Conservation (phyloP, 345 rosid genomes). For the Ricinus communis region DNA sequence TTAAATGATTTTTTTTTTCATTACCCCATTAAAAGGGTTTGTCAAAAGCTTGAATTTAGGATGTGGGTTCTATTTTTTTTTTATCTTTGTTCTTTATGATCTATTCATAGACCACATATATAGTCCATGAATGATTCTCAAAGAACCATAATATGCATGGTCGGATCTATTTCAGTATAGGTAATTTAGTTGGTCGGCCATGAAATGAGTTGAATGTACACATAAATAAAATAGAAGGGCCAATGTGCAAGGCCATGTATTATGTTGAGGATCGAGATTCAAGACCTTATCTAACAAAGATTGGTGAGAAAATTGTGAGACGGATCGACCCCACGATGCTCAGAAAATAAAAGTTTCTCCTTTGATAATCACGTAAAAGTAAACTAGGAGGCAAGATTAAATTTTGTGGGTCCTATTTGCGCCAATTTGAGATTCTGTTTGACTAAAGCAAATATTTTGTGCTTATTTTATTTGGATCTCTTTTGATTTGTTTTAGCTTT, state of each 20-base stretch:
- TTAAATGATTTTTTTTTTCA: neutral
- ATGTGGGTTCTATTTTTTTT: no score
- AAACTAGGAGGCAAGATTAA: neutral
- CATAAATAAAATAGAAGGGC: no score
- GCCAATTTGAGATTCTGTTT: slow-evolving; percentile 19
- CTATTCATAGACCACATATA: no score
- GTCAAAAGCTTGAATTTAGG: no score
- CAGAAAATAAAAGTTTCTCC: no score
- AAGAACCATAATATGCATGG: slow-evolving; percentile 8
- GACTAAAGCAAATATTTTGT: neutral
- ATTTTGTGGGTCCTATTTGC: slow-evolving; percentile 13
- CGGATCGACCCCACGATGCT: neutral
- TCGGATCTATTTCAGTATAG: slow-evolving; percentile 17
- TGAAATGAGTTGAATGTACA: neutral
- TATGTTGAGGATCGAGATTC: no score
- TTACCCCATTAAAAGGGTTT: no score
- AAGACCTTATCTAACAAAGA: neutral
- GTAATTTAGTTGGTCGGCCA: slow-evolving; percentile 33
- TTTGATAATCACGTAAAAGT: neutral
- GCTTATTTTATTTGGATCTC: neutral
- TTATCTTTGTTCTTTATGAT: no score
- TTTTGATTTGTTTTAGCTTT: neutral
- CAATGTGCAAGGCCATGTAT: no score
- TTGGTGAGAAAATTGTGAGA: neutral
- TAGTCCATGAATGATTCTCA: neutral